Evolutionary conservation across 169 alveolate species (phyloP).

Genomic region (Plasmodium malariae): DNA sequence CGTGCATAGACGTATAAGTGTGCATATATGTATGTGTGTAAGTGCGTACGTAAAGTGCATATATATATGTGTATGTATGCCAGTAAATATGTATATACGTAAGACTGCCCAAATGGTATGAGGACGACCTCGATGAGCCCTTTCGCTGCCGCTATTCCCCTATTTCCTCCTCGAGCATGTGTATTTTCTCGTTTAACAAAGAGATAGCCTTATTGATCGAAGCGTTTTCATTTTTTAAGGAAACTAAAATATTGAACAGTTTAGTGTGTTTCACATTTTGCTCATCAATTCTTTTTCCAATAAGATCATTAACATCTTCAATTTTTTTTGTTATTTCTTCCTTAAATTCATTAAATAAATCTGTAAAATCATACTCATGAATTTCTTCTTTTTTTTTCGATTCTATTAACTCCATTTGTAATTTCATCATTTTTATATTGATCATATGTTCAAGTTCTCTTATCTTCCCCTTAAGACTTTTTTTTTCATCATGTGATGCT

Average conservation of each 20-base stretch:
- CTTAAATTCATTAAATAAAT: slow-evolving; percentile 37
- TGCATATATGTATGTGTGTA: too few relatives aligned
- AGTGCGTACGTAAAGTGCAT: not conserved
- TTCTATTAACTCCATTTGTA: slow-evolving; percentile 19
- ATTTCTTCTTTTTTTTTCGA: slow-evolving; percentile 18
- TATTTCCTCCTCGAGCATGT: slow-evolving; percentile 35
- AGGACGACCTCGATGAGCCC: too few relatives aligned
- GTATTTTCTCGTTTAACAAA: slow-evolving; percentile 41
- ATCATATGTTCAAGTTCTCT: slow-evolving; percentile 35
- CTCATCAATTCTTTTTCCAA: slow-evolving; percentile 37
- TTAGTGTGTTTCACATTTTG: slow-evolving; percentile 45
- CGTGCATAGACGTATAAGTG: too few relatives aligned
- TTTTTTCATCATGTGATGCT: slow-evolving; percentile 15
- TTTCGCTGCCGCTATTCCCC: too few relatives aligned
- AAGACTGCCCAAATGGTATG: too few relatives aligned
- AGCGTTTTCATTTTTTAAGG: slow-evolving; percentile 36
- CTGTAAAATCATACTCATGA: slow-evolving; percentile 17
- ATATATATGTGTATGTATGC: not conserved
- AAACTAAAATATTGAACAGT: slow-evolving; percentile 32
- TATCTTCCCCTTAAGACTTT: slow-evolving; percentile 15
- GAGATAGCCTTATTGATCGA: slow-evolving; percentile 31
- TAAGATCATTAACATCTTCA: slow-evolving; percentile 4
- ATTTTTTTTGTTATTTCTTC: slow-evolving; percentile 24
- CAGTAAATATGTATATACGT: not conserved
- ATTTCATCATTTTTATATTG: slow-evolving; percentile 1